Evolutionary conservation across 2,329 filamentous ascomycete species (phyloP), one percentile per base, ranked within the genome.

Genomic region (Ascochyta viciae-villosae): DNA sequence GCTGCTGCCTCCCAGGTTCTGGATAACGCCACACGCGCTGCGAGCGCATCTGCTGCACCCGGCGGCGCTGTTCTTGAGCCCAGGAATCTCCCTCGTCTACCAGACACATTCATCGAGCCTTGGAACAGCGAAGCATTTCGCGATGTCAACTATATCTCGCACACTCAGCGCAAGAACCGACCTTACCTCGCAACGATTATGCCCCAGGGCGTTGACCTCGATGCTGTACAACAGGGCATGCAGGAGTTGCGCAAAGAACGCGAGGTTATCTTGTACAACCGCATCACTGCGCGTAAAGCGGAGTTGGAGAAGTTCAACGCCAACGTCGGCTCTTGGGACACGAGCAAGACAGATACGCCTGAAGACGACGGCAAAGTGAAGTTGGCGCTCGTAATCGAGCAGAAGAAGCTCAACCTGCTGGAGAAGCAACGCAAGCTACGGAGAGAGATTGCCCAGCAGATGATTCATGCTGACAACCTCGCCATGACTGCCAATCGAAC

Each of bases 401-500:
- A 96, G 81, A 98, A 97, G 82, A 90, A 91, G 72, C 83, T 98
- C 33, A 88, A 87, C 45, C 79, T 97, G n/a, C 88, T 96, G 48
- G 88, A 90, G 0, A 96, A 96, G 77, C 95, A 99, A 74, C 88
- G 90, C 44, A 85, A 89, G 9, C 81, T 99, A 66, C 89, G 96
- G 54, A 91, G 95, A 66, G 90, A 90, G 74, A 89, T 99, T 61
- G 90, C 92, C 50, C 88, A 90, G 49, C 91, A 96, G 72, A 96
- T 99, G 89, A 88, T 96, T 74, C 89, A 96, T 70, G 96, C 94
- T 57, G 93, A 98, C 72, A 98, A 96, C 68, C 85, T 98, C 26
- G 94, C 93, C 40, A 97, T 97, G 91, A 97, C 94, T 1, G 94
- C 93, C 0, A 99, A 99, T 73, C 88, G 95, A 46, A 89, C 90